These are phyloP conservation scores for Daldinia sp. DNA, from an alignment of 2,329 filamentous ascomycete genomes.

Conservation along the genomic window DNA sequence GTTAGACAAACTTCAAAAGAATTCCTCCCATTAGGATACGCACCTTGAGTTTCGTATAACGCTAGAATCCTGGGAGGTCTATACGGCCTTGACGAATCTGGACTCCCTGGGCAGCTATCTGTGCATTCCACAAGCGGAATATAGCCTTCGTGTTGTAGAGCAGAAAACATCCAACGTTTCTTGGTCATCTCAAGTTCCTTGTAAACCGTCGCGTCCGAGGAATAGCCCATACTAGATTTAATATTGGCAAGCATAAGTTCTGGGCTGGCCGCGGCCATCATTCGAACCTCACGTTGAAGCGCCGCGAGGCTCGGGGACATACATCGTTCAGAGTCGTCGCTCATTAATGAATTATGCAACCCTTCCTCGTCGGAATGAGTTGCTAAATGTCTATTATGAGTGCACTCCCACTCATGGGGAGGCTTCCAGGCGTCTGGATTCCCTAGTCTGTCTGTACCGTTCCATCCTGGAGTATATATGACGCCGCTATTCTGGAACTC, in stretches of 20 bases:
- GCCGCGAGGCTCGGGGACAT: conserved; percentile 52
- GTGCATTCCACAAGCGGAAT: conserved; percentile 40
- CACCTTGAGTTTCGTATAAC: conserved; percentile 66
- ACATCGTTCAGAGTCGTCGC: conserved; percentile 42
- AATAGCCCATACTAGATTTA: conserved; percentile 62
- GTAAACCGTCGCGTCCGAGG: conserved; percentile 61
- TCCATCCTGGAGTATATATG: conserved; percentile 46
- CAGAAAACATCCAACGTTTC: conserved; percentile 72
- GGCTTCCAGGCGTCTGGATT: conserved; percentile 61
- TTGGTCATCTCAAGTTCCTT: conserved; percentile 66
- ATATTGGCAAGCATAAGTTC: conserved; percentile 67
- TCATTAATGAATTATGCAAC: conserved; percentile 39
- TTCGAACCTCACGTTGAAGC: conserved; percentile 65
- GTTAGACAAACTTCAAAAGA: conserved; percentile 49
- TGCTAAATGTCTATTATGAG: conserved; percentile 45
- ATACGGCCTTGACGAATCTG: conserved; percentile 41
- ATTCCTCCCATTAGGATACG: conserved; percentile 30
- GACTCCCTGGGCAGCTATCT: conserved; percentile 30
- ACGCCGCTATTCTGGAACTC: conserved; percentile 34
- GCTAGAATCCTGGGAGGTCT: conserved; percentile 58
- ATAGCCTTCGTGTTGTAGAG: conserved; percentile 61
- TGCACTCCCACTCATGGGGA: conserved; percentile 59
- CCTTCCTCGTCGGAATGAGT: conserved; percentile 41
- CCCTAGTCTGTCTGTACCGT: conserved; percentile 47
- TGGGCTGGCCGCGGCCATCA: conserved; percentile 66